Evolutionary conservation across 257 asterid species (phyloP).

Genomic region (Anisodus acutangulus): DNA sequence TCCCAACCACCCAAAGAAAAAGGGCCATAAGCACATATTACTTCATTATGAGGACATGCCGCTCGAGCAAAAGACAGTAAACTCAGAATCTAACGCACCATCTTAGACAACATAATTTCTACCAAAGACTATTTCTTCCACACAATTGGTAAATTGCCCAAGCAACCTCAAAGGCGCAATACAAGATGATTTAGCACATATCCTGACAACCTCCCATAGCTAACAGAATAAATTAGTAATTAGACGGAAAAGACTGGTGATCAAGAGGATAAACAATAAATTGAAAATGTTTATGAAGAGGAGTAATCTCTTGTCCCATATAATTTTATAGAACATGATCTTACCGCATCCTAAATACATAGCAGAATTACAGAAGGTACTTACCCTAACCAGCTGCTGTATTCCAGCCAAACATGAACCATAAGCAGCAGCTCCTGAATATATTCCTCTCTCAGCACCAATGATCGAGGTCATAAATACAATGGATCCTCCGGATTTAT

Average conservation of each 20-base stretch:
- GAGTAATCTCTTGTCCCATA: background rate
- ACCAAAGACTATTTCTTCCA: too few relatives aligned
- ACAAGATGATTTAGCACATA: background rate
- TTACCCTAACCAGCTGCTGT: conserved; percentile 89
- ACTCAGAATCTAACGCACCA: background rate
- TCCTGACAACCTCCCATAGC: background rate
- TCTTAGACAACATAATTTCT: background rate
- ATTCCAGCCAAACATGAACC: conserved; percentile 93
- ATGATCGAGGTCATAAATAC: conserved; percentile 71
- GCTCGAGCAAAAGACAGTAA: background rate
- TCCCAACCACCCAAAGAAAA: background rate
- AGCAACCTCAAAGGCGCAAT: background rate
- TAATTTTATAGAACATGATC: background rate
- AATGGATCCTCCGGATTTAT: conserved; percentile 82
- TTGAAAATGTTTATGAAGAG: background rate
- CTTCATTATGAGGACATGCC: background rate
- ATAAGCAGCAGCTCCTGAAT: conserved; percentile 95
- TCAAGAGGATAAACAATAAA: background rate
- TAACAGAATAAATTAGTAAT: background rate
- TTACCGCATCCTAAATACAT: conserved; percentile 10
- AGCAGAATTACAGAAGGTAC: conserved; percentile 27
- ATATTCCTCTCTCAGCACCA: conserved; percentile 91
- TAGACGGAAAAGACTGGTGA: conserved; percentile 16
- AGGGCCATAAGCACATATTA: background rate
- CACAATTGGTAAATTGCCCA: background rate